Evolutionary conservation across 805 yeast species (phyloP), one percentile per base, ranked within the genome.

Genomic region (Metschnikowia noctiluminum): DNA sequence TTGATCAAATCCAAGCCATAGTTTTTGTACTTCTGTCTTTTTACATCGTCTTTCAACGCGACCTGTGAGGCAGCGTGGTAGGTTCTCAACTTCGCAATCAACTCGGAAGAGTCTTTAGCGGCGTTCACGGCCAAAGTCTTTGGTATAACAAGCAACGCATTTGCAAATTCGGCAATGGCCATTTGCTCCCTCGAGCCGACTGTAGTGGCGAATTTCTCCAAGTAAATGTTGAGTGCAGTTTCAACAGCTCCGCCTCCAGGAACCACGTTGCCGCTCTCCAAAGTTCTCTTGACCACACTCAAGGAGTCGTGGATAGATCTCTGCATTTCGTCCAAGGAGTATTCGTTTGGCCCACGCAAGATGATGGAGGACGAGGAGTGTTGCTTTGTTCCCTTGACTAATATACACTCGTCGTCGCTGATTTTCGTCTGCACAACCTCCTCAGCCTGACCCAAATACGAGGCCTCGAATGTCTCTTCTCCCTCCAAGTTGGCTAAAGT

Each of bases 241-340:
- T 94, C 99, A 34, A 94, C 99, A n/a, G 96, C 95, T 52, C 99
- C 99, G 56, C 99, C 99, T 53, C 99, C 99, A 38, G 99, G 98
- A 6, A 94, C 99, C 49, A 95, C 91, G 57, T 80, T 72, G 16
- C 97, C 98, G 62, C 92, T 83, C 70, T 94, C 99, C 57, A 95
- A 78, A 11, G 98, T 90, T 65, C 99, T 84, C 74, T 94, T 94
- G 35, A 94, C 96, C 35, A 94, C 99, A 40, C 89, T 84, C 55
- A 94, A 76, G 2, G 98, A 88, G 66, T 94, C 99, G 63, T 89
- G 97, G 52, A 95, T 69, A 0, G 98, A 90, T 70, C 99, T 82
- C 73, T 94, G 97, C 98, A 95, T 92, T 74, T 94, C 99, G 70
- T 94, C 99, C 57, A 94, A 78, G 37, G 95, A 85, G 68, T 87